Evolutionary conservation across 805 yeast species (phyloP), one percentile per base, ranked within the genome.

Genomic region (Cephaloascus fragrans): DNA sequence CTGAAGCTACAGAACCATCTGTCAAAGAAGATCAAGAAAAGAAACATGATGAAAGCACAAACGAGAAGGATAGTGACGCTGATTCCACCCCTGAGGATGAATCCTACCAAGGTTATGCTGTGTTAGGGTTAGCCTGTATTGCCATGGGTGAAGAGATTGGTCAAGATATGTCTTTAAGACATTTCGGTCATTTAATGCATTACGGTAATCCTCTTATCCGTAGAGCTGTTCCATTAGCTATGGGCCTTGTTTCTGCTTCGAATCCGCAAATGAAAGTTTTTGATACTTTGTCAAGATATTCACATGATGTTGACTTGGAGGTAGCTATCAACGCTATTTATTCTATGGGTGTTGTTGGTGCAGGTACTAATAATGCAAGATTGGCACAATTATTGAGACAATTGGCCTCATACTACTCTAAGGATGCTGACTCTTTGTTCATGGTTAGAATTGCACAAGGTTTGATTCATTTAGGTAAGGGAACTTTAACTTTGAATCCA

Each of bases 131-230:
- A 47, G 98, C 97, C 0, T 73, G 84, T 46, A 84, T 94, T 51
- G 93, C 96, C 12, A 81, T 93, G 83, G 99, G 99, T 46, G 99
- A 93, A 62, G 95, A 86, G 47, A 85, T 93, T 57, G 98, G 99
- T 26, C 94, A 85, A 61, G 96, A 90, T 50, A 93, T 93, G 98
- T 82, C 90, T 8, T 66, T 90, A 55, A 89, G 98, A 57, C 98
- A 93, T 61, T 90, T 90, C 59, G 89, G 95, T 36, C 98, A 93
- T 61, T 71, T 93, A 59, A 87, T 93, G 95, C 98, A 93, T 59
- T 93, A 93, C 57, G 98, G 99, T 43, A 89, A 86, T 51, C 79
- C 93, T 18, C 73, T 85, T 44, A 85, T 93, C 44, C 82, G 89
- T 52, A 77, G 95, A 51, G 89, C 96, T 16, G 97, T 93, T 35